Evolutionary conservation across 441 rosid species (phyloP).

Genomic region (Brassica balearica): DNA sequence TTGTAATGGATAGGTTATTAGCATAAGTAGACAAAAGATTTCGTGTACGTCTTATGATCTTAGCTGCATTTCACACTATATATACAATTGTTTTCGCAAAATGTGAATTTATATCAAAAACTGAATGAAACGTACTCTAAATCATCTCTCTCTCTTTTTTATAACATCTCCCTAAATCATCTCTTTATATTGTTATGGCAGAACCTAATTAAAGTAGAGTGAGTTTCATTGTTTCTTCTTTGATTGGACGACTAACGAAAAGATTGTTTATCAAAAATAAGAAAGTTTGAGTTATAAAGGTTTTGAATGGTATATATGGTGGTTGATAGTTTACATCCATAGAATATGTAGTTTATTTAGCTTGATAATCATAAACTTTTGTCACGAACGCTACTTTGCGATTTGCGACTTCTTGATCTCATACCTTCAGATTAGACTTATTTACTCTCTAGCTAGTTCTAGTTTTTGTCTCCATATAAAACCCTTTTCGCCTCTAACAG

Average conservation of each 20-base stretch:
- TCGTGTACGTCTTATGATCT: conserved; percentile 30
- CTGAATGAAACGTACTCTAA: background rate
- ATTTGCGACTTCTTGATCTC: background rate
- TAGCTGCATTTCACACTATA: background rate
- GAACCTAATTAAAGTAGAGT: background rate
- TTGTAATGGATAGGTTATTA: conserved; percentile 5
- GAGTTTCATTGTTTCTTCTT: background rate
- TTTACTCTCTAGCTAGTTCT: background rate
- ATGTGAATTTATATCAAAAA: background rate
- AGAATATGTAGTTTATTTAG: background rate
- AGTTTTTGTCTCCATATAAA: conserved; percentile 1
- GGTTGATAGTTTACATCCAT: background rate
- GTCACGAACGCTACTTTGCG: background rate
- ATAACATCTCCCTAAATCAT: background rate
- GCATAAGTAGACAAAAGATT: conserved; percentile 26
- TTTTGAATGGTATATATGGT: background rate
- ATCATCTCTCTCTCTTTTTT: background rate
- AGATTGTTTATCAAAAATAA: background rate
- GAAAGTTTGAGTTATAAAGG: background rate
- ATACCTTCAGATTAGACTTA: background rate
- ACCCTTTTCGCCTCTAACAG: background rate
- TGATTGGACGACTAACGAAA: background rate
- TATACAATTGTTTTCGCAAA: background rate
- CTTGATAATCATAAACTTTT: background rate
- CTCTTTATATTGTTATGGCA: background rate